phyloP scores from a whole-genome alignment of 306 rosid genomes.

The Trifolium dubium region DNA sequence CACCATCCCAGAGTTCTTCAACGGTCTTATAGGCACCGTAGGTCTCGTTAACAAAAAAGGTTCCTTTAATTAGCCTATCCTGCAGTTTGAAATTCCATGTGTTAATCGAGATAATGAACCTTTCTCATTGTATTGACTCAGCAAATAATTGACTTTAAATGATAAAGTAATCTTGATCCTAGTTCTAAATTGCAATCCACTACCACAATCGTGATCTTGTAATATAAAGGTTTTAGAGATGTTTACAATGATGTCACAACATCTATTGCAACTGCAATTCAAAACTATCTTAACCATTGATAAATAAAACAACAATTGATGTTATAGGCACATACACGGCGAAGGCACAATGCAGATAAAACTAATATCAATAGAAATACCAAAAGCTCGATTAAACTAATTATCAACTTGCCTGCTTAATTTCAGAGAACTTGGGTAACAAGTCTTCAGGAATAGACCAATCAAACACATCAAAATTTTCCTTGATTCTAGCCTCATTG shows the following conservation, averaged over 20 bases:
- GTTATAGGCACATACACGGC: background rate
- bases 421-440: constrained; percentile 50
- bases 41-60: constrained; percentile 45
- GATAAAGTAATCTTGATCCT: background rate
- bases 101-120: constrained; percentile 23
- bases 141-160: background rate
- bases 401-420: constrained; percentile 57
- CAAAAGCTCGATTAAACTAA: background rate
- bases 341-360: background rate
- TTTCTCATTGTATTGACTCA: background rate
- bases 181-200: background rate
- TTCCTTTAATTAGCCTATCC: constrained; percentile 58
- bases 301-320: background rate
- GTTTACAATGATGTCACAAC: background rate
- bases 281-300: background rate
- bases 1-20: constrained; percentile 77
- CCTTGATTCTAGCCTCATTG: constrained; percentile 53
- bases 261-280: background rate
- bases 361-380: background rate
- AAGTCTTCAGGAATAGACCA: constrained; percentile 70
- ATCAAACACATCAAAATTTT: constrained; percentile 56
- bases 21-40: constrained; percentile 49
- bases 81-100: constrained; percentile 40
- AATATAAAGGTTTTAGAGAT: no score
- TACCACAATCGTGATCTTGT: no score